Evolutionary conservation across 805 yeast genomes (phyloP), one percentile per base, ranked within the genome.

Genomic region (Nakazawaea pomicola): DNA sequence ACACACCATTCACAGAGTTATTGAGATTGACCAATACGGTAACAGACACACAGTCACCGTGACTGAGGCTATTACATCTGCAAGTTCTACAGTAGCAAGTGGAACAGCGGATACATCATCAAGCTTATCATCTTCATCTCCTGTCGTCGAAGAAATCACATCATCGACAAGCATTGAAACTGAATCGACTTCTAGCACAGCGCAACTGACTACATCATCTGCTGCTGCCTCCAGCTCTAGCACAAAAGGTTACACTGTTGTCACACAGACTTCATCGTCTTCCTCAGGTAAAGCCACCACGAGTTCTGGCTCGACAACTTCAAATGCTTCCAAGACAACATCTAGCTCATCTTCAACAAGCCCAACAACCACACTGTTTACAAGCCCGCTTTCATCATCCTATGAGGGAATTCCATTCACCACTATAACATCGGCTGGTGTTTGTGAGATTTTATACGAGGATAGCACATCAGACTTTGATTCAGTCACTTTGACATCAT

Each of bases 391-490:
- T 32, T 32, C 37, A 14, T 14, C 27, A 4, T 18, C 19, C 9
- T 16, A 10, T 11, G 6, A 8, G 7, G 41, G 27, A 20, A 16
- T 60, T 12, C 51, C 67, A 7, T 62, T 59, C 46, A 50, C 55
- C 20, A 62, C 67, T 1, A 57, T 52, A 29, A 49, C 53, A 6
- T 41, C 44, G 2, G 52, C 44, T 30, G 67, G 67, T 8, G 58
- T 61, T 1, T 62, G 67, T 46, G 57, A 49, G 42, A 58, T 63
- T 12, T 58, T 56, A 53, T 63, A 62, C 41, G 68, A 62, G 4
- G 64, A 60, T 38, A 64, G 53, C 29, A 53, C 49, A 20, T 41
- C 38, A 17, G 51, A 53, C 14, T 48, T 51, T 15, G 4, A 35
- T 12, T 18, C 33, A 27, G 18, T 18, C 25, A 36, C 41, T 16